These are phyloP conservation scores for Vachellia collinsii DNA, from an alignment of 306 rosid species.

Conservation along the genomic window DNA sequence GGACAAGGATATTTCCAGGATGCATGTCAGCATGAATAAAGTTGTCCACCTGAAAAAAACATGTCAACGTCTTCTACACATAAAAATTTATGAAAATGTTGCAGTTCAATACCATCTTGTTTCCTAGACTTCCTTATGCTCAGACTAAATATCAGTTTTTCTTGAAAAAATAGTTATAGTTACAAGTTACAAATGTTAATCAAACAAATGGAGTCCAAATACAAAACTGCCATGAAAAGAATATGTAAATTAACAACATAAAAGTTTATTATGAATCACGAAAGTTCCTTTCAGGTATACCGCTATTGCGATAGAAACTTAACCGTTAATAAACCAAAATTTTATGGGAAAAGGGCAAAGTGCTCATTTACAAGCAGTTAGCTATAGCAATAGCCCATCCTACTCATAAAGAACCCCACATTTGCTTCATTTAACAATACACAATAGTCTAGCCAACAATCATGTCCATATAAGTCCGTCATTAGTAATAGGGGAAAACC, in stretches of 20 bases:
- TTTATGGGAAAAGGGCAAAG: not conserved
- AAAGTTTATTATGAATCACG: not conserved
- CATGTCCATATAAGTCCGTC: not conserved
- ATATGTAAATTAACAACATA: not conserved
- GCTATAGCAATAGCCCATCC: not conserved
- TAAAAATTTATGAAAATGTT: constrained; percentile 15
- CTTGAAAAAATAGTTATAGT: not conserved
- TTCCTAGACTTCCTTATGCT: not conserved
- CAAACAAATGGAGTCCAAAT: constrained; percentile 10
- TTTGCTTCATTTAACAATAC: not conserved
- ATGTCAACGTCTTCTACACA: constrained; percentile 25
- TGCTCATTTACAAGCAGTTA: not conserved
- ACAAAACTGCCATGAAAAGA: not conserved
- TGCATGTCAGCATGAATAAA: constrained; percentile 94
- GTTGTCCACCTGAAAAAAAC: constrained; percentile 83
- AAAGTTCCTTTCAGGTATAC: not conserved
- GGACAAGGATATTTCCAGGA: constrained; percentile 94
- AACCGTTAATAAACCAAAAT: not conserved
- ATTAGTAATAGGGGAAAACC: too few species aligned
- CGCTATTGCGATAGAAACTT: not conserved
- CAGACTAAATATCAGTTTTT: not conserved
- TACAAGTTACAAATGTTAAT: not conserved
- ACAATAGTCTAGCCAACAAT: not conserved
- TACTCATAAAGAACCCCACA: not conserved
- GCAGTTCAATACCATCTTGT: constrained; percentile 14